phyloP scores from a whole-genome alignment of 2,329 filamentous ascomycete genomes.

The Kalaharituber pfeilii region DNA sequence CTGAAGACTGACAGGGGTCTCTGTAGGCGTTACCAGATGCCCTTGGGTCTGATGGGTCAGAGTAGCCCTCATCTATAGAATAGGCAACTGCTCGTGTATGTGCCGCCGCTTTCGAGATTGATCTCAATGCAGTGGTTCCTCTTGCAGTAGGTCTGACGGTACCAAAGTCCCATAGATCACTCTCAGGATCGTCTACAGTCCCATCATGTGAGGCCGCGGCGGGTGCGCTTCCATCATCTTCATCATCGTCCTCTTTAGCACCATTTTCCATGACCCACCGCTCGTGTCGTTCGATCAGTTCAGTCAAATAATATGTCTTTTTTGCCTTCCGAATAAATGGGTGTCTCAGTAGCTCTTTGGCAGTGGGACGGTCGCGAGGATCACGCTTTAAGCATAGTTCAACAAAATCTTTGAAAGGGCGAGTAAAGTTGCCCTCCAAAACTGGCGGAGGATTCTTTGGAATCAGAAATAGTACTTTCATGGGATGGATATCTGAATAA shows the following conservation, averaged over 20 bases:
- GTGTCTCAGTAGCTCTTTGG: constrained; percentile 72
- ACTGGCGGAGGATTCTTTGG: constrained; percentile 81
- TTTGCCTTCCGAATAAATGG: constrained; percentile 82
- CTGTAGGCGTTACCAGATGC: background rate
- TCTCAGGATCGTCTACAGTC: constrained; percentile 42
- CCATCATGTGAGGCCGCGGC: constrained; percentile 30
- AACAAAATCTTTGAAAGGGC: constrained; percentile 68
- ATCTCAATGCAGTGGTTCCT: constrained; percentile 42
- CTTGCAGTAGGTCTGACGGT: constrained; percentile 64
- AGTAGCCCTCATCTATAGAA: background rate
- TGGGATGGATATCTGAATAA: constrained; percentile 90
- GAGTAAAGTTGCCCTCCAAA: constrained; percentile 65
- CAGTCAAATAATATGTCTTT: constrained; percentile 89
- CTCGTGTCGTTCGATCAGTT: constrained; percentile 79
- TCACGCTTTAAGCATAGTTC: constrained; percentile 74
- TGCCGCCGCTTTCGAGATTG: constrained; percentile 13
- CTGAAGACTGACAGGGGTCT: background rate
- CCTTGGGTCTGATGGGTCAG: background rate
- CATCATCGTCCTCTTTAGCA: constrained; percentile 54
- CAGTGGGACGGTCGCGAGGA: constrained; percentile 71
- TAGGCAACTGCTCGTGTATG: constrained; percentile 12
- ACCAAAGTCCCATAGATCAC: constrained; percentile 97
- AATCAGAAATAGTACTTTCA: constrained; percentile 95
- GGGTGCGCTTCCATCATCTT: constrained; percentile 44
- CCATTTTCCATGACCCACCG: constrained; percentile 56